Evolutionary conservation across 1,139 yeast genomes (phyloP), one percentile per base, ranked within the genome.

Genomic region (Geotrichum candidum): DNA sequence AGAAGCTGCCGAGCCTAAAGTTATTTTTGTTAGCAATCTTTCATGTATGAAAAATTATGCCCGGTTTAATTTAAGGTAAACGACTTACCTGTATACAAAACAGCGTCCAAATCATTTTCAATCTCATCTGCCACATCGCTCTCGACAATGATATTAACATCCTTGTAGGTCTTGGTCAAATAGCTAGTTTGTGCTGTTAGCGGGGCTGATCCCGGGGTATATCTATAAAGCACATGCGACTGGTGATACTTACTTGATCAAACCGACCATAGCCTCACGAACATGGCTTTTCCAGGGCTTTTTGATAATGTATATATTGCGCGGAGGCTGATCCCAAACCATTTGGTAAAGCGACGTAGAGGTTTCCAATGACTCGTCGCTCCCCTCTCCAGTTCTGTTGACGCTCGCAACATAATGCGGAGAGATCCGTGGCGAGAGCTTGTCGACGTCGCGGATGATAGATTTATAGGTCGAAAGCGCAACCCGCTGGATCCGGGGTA

Each of bases 221-320:
- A 45, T 41, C 25, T 27, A 38, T 3, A 48, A n/a, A 15, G 18
- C 27, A n/a, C 11, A 18, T n/a, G 13, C 15, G 27, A 10, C 15
- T 18, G 6, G 22, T 23, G 3, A 10, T 10, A 45, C 66, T 65
- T 77, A 80, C 53, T 79, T 75, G 38, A 90, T 82, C 65, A 92
- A 86, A 59, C 80, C 78, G 10, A 84, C 79, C 82, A 87, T 83
- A 9, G 96, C 91, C 22, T 78, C 77, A 15, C 87, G 79, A 1
- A 90, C 96, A 10, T 78, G 76, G 2, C 77, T 73, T 61, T 89
- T 84, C 87, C 90, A 85, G 1, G 97, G 97, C 72, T 92, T 92
- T 73, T 90, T 91, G 53, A 90, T 89, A 51, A 92, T 79, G 64
- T 87, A 82, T 10, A 92, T 82, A 72, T 92, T 92, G 64, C 84